Evolutionary conservation across 2,329 filamentous ascomycete genomes (phyloP).

Genomic region (Sclerotinia sclerotiorum): DNA sequence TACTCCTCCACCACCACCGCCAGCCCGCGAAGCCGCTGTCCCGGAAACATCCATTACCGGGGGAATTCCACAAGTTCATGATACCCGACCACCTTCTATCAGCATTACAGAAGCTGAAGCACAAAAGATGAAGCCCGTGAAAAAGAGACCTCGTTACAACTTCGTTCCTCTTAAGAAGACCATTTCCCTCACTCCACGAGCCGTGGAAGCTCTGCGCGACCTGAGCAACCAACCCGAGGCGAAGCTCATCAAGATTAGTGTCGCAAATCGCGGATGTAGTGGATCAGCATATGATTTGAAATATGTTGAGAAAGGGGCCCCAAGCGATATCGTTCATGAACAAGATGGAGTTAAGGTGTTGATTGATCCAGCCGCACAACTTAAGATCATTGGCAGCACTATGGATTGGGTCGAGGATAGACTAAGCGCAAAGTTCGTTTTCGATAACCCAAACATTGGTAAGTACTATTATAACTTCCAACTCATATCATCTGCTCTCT

Average conservation of each 20-base stretch:
- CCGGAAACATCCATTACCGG: conserved; percentile 62
- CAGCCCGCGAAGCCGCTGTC: conserved; percentile 54
- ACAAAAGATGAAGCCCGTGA: conserved; percentile 61
- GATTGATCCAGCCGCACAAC: conserved; percentile 94
- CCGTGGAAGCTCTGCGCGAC: conserved; percentile 73
- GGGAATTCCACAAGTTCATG: conserved; percentile 45
- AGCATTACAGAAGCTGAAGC: conserved; percentile 62
- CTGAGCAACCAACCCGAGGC: conserved; percentile 83
- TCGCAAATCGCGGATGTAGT: conserved; percentile 91
- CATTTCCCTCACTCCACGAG: conserved; percentile 78
- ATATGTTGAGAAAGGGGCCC: conserved; percentile 86
- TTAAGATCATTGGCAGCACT: conserved; percentile 97
- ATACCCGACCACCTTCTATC: conserved; percentile 49
- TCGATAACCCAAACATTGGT: conserved; percentile 98
- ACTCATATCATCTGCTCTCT: not conserved
- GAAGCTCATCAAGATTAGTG: conserved; percentile 90
- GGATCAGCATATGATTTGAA: conserved; percentile 91
- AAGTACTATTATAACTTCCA: conserved; percentile 47
- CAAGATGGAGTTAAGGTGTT: conserved; percentile 95
- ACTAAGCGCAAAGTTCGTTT: conserved; percentile 86
- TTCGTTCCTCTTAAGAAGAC: conserved; percentile 84
- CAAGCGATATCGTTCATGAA: conserved; percentile 88
- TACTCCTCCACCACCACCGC: conserved; percentile 44
- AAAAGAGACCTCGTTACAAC: conserved; percentile 57
- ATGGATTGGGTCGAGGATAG: conserved; percentile 99